phyloP scores from a whole-genome alignment of 1,139 yeast genomes.

The Nakaseomyces sp. region DNA sequence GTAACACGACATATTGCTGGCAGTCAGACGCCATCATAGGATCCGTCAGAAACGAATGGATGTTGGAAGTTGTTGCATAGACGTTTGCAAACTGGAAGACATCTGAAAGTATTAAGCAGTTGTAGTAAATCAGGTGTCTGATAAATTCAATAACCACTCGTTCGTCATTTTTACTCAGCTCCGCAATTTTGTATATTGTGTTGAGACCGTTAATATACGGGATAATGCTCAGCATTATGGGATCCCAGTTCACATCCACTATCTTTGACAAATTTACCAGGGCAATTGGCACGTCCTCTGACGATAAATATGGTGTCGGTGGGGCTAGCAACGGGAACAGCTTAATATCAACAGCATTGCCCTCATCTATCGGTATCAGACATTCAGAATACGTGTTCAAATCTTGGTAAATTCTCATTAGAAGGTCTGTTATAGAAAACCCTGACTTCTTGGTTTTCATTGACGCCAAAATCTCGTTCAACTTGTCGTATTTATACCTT shows the following conservation, averaged over 20 bases:
- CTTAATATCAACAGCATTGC: constrained; percentile 87
- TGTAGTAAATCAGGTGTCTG: constrained; percentile 79
- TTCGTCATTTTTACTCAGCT: constrained; percentile 74
- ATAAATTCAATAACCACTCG: constrained; percentile 75
- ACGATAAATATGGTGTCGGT: no score
- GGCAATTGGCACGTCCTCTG: no score
- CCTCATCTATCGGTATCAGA: constrained; percentile 81
- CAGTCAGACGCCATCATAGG: constrained; percentile 66
- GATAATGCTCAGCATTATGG: no score
- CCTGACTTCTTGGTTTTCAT: not conserved
- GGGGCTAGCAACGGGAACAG: constrained; percentile 62
- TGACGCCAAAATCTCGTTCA: no score
- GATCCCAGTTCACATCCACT: no score
- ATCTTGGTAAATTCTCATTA: no score
- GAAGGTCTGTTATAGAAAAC: constrained; percentile 76
- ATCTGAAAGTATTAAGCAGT: constrained; percentile 73
- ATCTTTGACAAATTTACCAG: no score
- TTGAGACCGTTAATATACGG: constrained; percentile 57
- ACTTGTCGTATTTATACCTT: no score
- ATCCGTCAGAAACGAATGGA: constrained; percentile 58
- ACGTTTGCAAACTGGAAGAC: constrained; percentile 82
- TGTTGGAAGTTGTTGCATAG: constrained; percentile 80
- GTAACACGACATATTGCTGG: constrained; percentile 58
- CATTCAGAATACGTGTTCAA: constrained; percentile 93
- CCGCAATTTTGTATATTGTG: constrained; percentile 67